These are phyloP conservation scores for Phaffia rhodozyma DNA, from an alignment of 1,284 basidiomycete species.

Conservation along the genomic window DNA sequence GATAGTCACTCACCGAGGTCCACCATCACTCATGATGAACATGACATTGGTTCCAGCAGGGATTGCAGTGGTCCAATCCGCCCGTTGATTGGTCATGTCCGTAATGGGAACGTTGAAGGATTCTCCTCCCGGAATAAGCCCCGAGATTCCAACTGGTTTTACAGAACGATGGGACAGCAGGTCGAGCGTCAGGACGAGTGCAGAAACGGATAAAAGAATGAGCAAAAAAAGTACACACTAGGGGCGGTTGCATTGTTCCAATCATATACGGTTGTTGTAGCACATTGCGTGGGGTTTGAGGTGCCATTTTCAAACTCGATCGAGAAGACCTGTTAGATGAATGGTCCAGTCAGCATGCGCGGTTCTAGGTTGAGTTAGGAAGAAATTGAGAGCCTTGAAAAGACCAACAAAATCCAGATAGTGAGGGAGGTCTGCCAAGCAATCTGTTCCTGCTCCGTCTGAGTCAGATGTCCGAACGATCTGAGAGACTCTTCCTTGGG, in stretches of 20 bases:
- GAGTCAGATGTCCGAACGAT: constrained; percentile 1
- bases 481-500: constrained; percentile 10
- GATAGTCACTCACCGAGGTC: not conserved
- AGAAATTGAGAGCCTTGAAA: not conserved
- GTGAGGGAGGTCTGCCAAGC: constrained; percentile 7
- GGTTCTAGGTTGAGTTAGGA: not conserved
- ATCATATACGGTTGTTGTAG: too few species aligned
- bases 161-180: too few species aligned
- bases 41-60: constrained; percentile 8
- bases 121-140: constrained; percentile 13
- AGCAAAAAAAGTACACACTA: too few species aligned
- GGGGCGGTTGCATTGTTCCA: too few species aligned
- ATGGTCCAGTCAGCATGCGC: too few species aligned
- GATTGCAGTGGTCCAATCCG: constrained; percentile 4
- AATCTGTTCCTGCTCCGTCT: constrained; percentile 2
- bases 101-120: constrained; percentile 15
- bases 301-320: too few species aligned
- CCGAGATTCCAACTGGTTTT: too few species aligned
- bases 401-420: constrained; percentile 1
- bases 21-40: constrained; percentile 10
- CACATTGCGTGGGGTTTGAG: too few species aligned
- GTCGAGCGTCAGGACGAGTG: not conserved
- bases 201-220: not conserved
- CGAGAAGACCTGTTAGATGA: too few species aligned
- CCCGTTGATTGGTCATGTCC: not conserved